Base-by-base conservation (phyloP, 768 basidiomycete genomes). In the Kwoniella europaea region DNA sequence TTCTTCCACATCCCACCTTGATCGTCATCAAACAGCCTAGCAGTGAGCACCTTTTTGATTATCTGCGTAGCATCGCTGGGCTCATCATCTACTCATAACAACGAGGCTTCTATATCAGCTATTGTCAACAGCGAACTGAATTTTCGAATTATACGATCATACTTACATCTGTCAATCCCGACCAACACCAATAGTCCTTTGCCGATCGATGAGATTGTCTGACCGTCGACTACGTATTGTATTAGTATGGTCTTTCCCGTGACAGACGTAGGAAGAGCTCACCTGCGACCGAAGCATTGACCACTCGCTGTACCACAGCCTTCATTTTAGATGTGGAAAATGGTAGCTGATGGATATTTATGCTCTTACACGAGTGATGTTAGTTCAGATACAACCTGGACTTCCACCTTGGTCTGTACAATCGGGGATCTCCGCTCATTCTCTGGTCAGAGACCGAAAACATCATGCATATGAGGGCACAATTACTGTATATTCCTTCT, bases 111-210 rank as follows among this genome's bases (percentile, higher is more conserved):
- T 1, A 24, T 20, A 55, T 46, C 10, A 53, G 16, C 22, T 62
- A 22, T 53, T 15, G 41, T 15, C 16, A 4, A 27, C 3, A 3
- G 10, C 16, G 18, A n/a, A n/a, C 15, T 20, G 56, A 60, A 22
- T 1, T 35, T 9, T 7, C 35, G 35, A 57, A 50, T 42, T 9
- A 35, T 13, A 35, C 24, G 15, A 64, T 44, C 50, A 16, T 53
- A 67, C 73, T 70, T 53, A 79, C 80, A 92, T 85, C 86, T 86
- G 54, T 91, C 92, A 74, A 98, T 92, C 29, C 95, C 95, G 43
- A 98, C 89, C 16, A 98, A 88, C 20, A 95, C 91, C 88, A 98
- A 90, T 41, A 98, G 85, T 1, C 95, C 95, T 74, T 87, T 86
- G 18, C 90, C 90, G 71, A 98, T 96, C 46, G 88, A 87, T 3